Evolutionary conservation across 2,329 filamentous ascomycete species (phyloP).

Genomic region (Phyllachora maydis): DNA sequence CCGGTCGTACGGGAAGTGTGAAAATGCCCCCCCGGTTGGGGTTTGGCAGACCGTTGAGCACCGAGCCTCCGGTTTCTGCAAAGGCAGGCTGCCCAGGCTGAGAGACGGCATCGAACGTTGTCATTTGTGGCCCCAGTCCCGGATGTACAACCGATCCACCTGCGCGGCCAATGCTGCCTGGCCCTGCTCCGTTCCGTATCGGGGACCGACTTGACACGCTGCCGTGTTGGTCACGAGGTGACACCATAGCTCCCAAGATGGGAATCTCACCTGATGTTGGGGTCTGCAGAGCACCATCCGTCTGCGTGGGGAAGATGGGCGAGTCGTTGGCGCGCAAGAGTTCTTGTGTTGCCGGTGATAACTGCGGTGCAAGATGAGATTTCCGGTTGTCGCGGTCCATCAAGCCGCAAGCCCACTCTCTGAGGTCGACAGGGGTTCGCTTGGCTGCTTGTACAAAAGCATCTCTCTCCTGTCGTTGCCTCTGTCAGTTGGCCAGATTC

Average conservation of each 20-base stretch:
- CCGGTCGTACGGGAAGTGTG: no score
- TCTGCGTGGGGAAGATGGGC: constrained; percentile 23
- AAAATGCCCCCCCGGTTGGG: no score
- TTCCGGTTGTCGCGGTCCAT: constrained; percentile 93
- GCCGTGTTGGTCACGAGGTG: constrained; percentile 26
- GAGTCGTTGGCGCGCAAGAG: constrained; percentile 40
- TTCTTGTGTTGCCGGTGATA: constrained; percentile 60
- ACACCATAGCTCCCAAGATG: constrained; percentile 35
- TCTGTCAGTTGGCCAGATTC: no score
- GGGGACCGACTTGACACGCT: constrained; percentile 27
- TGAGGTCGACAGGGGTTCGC: constrained; percentile 81
- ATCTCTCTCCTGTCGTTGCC: constrained; percentile 70
- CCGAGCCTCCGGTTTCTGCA: constrained; percentile 1
- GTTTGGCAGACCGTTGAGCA: no score
- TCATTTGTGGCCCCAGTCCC: constrained; percentile 29
- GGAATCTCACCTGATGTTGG: constrained; percentile 57
- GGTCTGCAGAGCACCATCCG: constrained; percentile 28
- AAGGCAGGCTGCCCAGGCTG: constrained; percentile 17
- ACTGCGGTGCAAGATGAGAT: constrained; percentile 68
- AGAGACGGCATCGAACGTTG: constrained; percentile 30
- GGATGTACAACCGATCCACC: constrained; percentile 23
- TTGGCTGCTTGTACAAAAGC: constrained; percentile 93
- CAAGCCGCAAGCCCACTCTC: constrained; percentile 82
- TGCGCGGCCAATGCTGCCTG: constrained; percentile 22
- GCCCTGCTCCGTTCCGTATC: constrained; percentile 21